These are phyloP conservation scores for Carex kokanica DNA, from an alignment of 176 grass and related monocot species.

Conservation along the genomic window DNA sequence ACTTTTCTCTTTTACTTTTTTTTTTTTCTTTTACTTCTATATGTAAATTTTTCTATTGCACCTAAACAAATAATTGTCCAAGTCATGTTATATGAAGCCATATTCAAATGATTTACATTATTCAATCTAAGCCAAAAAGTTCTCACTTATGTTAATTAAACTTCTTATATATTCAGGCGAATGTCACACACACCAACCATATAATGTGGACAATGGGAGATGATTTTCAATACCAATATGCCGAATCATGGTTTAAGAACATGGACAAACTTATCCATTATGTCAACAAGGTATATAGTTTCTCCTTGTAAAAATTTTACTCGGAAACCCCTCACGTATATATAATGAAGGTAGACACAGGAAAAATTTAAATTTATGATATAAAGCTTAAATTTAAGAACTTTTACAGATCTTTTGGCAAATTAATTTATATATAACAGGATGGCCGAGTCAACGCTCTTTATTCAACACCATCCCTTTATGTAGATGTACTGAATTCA, in stretches of 20 bases:
- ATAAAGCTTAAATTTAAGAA: background rate
- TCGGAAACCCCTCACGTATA: background rate
- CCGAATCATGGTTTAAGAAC: constrained; percentile 91
- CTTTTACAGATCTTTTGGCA: background rate
- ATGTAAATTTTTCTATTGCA: background rate
- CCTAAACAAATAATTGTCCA: background rate
- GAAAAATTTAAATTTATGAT: background rate
- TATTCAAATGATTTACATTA: background rate
- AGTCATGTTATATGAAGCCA: constrained; percentile 14
- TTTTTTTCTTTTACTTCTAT: background rate
- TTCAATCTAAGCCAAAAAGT: background rate
- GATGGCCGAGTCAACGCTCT: constrained; percentile 79
- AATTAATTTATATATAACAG: constrained; percentile 34
- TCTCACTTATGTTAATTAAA: constrained; percentile 19
- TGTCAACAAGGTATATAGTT: constrained; percentile 70
- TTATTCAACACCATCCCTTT: constrained; percentile 92
- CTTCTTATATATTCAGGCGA: constrained; percentile 50
- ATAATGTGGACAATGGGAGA: constrained; percentile 99
- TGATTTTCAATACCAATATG: constrained; percentile 92
- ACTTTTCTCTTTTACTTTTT: background rate
- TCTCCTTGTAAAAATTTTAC: background rate
- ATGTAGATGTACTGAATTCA: constrained; percentile 80
- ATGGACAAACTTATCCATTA: constrained; percentile 93
- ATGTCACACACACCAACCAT: constrained; percentile 79
- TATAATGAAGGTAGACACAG: background rate